Evolutionary conservation across 179 eudicot species (phyloP).

Genomic region (Actinidia arguta): DNA sequence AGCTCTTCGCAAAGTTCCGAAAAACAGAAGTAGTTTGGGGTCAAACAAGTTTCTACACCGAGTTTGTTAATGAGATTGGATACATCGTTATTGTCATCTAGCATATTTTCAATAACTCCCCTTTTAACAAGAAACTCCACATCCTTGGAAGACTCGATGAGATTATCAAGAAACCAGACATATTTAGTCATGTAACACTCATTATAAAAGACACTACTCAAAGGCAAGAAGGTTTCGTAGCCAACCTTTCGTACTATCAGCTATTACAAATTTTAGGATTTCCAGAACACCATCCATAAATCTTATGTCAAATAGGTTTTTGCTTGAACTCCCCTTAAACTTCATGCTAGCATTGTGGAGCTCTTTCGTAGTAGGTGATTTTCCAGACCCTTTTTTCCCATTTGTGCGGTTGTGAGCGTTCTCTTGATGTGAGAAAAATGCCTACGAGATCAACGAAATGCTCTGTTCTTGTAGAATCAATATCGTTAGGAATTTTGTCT

Average conservation of each 20-base stretch:
- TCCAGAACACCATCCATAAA: slow-evolving; percentile 28
- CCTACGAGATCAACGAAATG: too few species aligned
- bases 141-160: slow-evolving; percentile 40
- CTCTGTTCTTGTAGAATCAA: too few species aligned
- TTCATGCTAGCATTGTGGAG: slow-evolving; percentile 39
- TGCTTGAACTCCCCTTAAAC: slow-evolving; percentile 15
- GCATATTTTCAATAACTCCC: background rate
- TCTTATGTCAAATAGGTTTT: slow-evolving; percentile 36
- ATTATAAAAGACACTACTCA: slow-evolving; percentile 30
- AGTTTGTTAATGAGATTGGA: too few species aligned
- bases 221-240: slow-evolving; percentile 33
- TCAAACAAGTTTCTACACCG: too few species aligned
- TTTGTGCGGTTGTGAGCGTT: too few species aligned
- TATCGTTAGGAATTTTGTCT: too few species aligned
- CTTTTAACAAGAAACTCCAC: slow-evolving; percentile 33
- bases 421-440: too few species aligned
- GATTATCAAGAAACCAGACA: slow-evolving; percentile 37
- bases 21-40: background rate
- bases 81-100: background rate
- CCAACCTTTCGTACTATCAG: slow-evolving; percentile 17
- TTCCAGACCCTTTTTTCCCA: too few species aligned
- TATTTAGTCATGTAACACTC: slow-evolving; percentile 41
- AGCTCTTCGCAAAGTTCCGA: background rate
- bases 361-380: background rate
- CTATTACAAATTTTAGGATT: slow-evolving; percentile 34